Conservation (phyloP, 2,329 filamentous ascomycete genomes). For the Neophaeococcomyces mojaviensis region DNA sequence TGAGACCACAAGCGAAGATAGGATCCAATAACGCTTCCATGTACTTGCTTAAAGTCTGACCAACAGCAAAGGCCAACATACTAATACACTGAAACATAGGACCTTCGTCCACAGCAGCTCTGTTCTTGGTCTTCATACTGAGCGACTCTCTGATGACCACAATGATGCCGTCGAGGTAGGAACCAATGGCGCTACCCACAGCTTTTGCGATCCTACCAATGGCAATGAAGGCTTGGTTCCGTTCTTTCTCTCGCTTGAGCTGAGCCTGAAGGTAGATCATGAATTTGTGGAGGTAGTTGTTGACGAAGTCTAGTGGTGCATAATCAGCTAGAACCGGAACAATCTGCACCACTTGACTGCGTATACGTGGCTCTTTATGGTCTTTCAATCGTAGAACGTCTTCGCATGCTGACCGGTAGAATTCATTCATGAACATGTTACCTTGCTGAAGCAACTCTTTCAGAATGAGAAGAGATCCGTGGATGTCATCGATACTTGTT, state of each 20-base stretch:
- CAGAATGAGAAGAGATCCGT: conserved; percentile 87
- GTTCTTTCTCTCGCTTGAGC: conserved; percentile 88
- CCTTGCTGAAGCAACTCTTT: conserved; percentile 90
- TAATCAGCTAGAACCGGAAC: conserved; percentile 92
- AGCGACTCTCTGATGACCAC: conserved; percentile 80
- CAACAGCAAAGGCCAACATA: conserved; percentile 87
- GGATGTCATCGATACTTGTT: conserved; percentile 77
- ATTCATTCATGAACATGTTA: conserved; percentile 98
- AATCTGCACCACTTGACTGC: conserved; percentile 80
- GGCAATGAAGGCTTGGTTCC: conserved; percentile 88
- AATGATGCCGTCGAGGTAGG: conserved; percentile 89
- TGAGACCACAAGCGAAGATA: conserved; percentile 93
- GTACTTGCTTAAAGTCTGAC: conserved; percentile 94
- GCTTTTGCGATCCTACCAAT: conserved; percentile 96
- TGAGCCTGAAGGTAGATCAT: conserved; percentile 94
- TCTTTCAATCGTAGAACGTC: conserved; percentile 90
- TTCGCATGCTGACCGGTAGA: conserved; percentile 87
- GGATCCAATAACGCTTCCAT: conserved; percentile 93
- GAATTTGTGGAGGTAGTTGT: conserved; percentile 82
- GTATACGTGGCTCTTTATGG: conserved; percentile 77
- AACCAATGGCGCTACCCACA: conserved; percentile 88
- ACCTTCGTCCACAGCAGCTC: conserved; percentile 50
- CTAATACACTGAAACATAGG: conserved; percentile 98
- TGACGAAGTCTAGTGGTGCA: conserved; percentile 80
- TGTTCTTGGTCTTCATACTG: conserved; percentile 38